phyloP scores from a whole-genome alignment of 2,329 filamentous ascomycete species.

The Monilinia polystroma region DNA sequence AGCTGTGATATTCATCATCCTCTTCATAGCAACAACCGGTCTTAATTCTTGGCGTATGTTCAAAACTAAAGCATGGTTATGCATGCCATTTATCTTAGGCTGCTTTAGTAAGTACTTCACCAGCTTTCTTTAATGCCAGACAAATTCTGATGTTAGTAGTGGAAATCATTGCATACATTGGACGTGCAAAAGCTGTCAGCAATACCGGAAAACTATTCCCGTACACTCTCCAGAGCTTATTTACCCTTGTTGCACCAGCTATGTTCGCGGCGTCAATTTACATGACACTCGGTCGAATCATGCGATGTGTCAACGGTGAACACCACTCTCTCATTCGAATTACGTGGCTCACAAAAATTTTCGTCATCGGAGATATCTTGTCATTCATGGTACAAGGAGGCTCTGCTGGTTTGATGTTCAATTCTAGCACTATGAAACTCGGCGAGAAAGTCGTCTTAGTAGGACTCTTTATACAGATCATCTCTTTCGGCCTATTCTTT shows the following conservation, averaged over 20 bases:
- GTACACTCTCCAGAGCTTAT: slow-evolving; percentile 42
- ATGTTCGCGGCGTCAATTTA: slow-evolving; percentile 43
- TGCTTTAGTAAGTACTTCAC: slow-evolving; percentile 41
- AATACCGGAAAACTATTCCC: slow-evolving; percentile 31
- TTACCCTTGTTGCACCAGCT: slow-evolving; percentile 44
- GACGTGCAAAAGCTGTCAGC: slow-evolving; percentile 34
- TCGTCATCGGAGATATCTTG: slow-evolving; percentile 54
- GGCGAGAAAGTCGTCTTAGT: slow-evolving; percentile 55
- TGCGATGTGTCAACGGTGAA: slow-evolving; percentile 39
- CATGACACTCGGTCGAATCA: slow-evolving; percentile 37
- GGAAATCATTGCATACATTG: slow-evolving; percentile 43
- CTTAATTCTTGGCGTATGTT: slow-evolving; percentile 1
- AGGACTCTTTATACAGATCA: slow-evolving; percentile 32
- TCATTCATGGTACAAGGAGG: slow-evolving; percentile 52
- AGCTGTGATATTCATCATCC: slow-evolving; percentile 44
- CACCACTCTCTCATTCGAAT: slow-evolving; percentile 43
- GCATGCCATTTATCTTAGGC: slow-evolving; percentile 42
- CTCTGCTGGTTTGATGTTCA: slow-evolving; percentile 39
- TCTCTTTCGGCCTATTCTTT: no score
- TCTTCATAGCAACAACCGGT: slow-evolving; percentile 38
- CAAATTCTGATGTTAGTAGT: slow-evolving; percentile 36
- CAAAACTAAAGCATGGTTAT: slow-evolving; percentile 32
- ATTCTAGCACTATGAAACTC: slow-evolving; percentile 38
- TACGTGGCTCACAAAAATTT: slow-evolving; percentile 52
- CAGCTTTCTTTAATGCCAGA: no score